Evolutionary conservation across 345 rosid species (phyloP), one percentile per base, ranked within the genome.

Genomic region (Lumnitzera racemosa): DNA sequence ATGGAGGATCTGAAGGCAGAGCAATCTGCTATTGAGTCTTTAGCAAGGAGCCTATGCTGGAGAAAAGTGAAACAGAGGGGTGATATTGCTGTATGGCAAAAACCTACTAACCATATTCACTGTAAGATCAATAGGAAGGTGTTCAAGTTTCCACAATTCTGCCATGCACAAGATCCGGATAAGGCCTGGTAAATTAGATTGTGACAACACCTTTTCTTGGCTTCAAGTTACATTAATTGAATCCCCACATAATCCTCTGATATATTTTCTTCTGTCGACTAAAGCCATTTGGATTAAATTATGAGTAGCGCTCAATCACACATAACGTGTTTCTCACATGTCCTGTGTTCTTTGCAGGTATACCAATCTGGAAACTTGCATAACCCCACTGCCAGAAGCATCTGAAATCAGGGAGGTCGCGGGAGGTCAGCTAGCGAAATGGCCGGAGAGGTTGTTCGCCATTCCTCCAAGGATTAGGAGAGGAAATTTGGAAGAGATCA

Each of bases 41-140:
- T 78, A 4, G 96, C 96, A 0, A 84, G 60, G 66, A 85, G 80
- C 75, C 67, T 92, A 2, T 92, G 98, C 65, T 92, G 98, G 98
- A 87, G 87, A 72, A 89, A 84, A 64, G 15, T 85, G 62, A 67
- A 65, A 17, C 90, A 87, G 46, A 92, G 61, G 59, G 77, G 59
- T 5, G 97, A 87, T 56, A 75, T 89, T 65, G 96, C 96, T 6
- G 72, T 92, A 41, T 92, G 94, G 96, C 96, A 81, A 59, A 92
- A 92, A 68, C 86, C 98, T 6, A 82, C 79, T 9, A 89, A 92
- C 61, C 98, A 92, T 41, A 65, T 89, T 10, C 91, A 82, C 55
- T 92, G 98, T 56, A 80, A 71, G 63, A 64, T 63, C 24, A 80
- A 56, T 51, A 76, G 88, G 70, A 77, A 66, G 51, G 79, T 79